Conservation (phyloP, 1,139 yeast species). For the Hemisphaericaspora xylofermentans region DNA sequence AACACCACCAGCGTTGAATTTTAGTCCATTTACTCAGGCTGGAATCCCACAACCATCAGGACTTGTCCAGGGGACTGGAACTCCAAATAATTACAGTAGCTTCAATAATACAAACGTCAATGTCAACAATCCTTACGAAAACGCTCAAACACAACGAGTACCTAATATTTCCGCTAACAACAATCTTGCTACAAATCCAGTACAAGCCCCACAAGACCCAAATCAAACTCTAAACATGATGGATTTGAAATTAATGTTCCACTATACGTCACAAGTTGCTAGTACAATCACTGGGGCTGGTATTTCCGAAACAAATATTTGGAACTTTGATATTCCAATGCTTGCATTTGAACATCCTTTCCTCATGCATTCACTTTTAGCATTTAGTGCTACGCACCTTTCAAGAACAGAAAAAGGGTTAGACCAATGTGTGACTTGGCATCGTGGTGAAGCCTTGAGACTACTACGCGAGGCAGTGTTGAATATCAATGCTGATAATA, state of each 20-base stretch:
- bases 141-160: conserved; percentile 5
- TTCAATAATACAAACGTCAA: not conserved
- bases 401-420: conserved; percentile 74
- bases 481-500: conserved; percentile 77
- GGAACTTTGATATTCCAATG: conserved; percentile 86
- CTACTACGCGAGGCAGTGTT: conserved; percentile 81
- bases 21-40: conserved; percentile 1
- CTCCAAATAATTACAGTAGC: not conserved
- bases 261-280: conserved; percentile 82
- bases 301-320: conserved; percentile 78
- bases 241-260: conserved; percentile 81
- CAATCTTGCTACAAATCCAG: conserved; percentile 9
- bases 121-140: conserved; percentile 2
- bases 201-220: conserved; percentile 8
- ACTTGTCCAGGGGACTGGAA: too few relatives aligned
- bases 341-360: conserved; percentile 87
- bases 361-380: conserved; percentile 85
- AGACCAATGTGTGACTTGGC: conserved; percentile 82
- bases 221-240: conserved; percentile 56
- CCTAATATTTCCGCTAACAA: conserved; percentile 34
- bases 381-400: conserved; percentile 89
- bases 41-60: conserved; percentile 1
- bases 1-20: conserved; percentile 1
- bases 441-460: conserved; percentile 82
- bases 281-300: conserved; percentile 89